Evolutionary conservation across 2,329 filamentous ascomycete species (phyloP), one percentile per base, ranked within the genome.

Genomic region (Metarhizium album): DNA sequence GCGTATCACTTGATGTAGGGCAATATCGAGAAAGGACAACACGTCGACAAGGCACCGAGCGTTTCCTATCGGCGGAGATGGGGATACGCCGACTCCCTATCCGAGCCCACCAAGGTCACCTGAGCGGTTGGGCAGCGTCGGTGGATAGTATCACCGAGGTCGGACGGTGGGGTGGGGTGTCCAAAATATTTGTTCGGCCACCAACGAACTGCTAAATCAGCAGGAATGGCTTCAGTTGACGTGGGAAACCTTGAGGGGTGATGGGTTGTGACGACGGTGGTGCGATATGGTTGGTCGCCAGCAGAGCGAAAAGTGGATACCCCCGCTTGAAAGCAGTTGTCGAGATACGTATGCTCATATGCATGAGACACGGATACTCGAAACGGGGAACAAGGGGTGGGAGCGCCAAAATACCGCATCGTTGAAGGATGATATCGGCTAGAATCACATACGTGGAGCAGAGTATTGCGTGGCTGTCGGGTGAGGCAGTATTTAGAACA

Each of bases 81-180:
- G 49, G 49, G 46, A 16, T 14, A 27, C 37, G 37, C 35, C n/a
- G 33, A 29, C 42, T 33, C 46, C 43, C 40, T 48, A 51, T 51
- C 50, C 48, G 49, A 52, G 62, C 58, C 59, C 31, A 18, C 43
- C 24, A 53, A 43, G 52, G 56, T 60, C 58, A 57, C 57, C 62
- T 59, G 54, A 54, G 51, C 53, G 53, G 23, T 51, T 49, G 51
- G 54, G 52, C 53, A 57, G 52, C 20, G 47, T 54, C 60, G 62
- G 61, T 52, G 49, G 54, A 62, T 60, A 59, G 60, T 64, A 62
- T 57, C 51, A 57, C 63, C 62, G 60, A 56, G 46, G 46, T 56
- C 52, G 48, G 49, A 48, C 49, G 55, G 62, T 64, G 62, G 62
- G 60, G 57, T 59, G 46, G 51, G 42, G 22, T 52, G 46, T 35